phyloP scores from a whole-genome alignment of 2,329 filamentous ascomycete genomes.

The Calcarisporium arbuscula region DNA sequence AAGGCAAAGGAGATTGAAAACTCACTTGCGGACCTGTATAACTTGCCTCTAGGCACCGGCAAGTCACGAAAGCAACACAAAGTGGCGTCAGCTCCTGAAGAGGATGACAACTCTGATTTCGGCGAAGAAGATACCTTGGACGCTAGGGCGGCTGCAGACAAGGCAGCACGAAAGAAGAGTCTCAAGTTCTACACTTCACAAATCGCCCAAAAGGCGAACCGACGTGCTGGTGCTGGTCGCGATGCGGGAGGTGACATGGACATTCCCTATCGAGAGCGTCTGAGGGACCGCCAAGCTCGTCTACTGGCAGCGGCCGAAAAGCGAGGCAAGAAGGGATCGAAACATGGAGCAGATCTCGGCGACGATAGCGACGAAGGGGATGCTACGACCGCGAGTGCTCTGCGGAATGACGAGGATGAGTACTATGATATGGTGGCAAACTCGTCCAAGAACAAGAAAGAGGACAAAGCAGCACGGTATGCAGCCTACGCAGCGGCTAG shows the following conservation, averaged over 20 bases:
- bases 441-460: constrained; percentile 61
- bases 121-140: constrained; percentile 82
- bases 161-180: constrained; percentile 82
- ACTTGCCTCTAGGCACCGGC: constrained; percentile 47
- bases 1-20: constrained; percentile 61
- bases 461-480: constrained; percentile 58
- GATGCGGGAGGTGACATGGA: constrained; percentile 75
- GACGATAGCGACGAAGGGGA: constrained; percentile 66
- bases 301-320: constrained; percentile 85
- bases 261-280: constrained; percentile 81
- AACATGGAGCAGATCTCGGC: constrained; percentile 59
- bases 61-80: constrained; percentile 34
- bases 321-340: constrained; percentile 62
- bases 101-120: constrained; percentile 75
- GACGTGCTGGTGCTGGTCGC: constrained; percentile 65
- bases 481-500: constrained; percentile 54
- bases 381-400: constrained; percentile 41
- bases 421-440: constrained; percentile 89
- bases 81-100: constrained; percentile 28
- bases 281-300: constrained; percentile 77
- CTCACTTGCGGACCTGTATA: constrained; percentile 62
- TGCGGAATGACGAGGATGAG: constrained; percentile 57
- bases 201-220: constrained; percentile 89
- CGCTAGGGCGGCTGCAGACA: constrained; percentile 73
- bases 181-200: constrained; percentile 98